phyloP scores from a whole-genome alignment of 78 protist genomes.

The Speleostelium caveatum region DNA sequence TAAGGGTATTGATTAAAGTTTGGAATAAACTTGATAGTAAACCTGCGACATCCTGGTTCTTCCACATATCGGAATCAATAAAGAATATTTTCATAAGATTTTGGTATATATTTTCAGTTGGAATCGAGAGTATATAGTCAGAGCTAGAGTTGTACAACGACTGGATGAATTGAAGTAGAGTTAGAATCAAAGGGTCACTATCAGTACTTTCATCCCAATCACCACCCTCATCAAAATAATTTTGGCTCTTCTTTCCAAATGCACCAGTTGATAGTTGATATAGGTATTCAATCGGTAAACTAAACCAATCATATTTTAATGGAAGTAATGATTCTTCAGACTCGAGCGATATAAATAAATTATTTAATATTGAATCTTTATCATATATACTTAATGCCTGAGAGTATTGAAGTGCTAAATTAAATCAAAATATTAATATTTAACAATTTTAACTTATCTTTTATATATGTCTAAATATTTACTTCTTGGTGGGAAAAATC shows the following conservation, averaged over 20 bases:
- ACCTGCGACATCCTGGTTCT: not conserved
- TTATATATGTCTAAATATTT: not conserved
- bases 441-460: not conserved
- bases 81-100: conserved; percentile 44
- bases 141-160: conserved; percentile 23
- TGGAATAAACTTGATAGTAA: conserved; percentile 14
- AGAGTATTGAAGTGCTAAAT: conserved; percentile 39
- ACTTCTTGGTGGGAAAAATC: conserved; percentile 59
- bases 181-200: conserved; percentile 27
- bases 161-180: conserved; percentile 15
- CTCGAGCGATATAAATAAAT: conserved; percentile 43
- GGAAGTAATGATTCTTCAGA: conserved; percentile 50
- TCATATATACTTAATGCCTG: conserved; percentile 2
- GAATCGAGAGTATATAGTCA: conserved; percentile 55
- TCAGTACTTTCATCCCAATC: conserved; percentile 59
- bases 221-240: not conserved
- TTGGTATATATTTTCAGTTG: conserved; percentile 47
- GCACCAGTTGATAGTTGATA: conserved; percentile 16
- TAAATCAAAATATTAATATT: not conserved
- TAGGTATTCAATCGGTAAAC: conserved; percentile 47
- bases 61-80: conserved; percentile 46
- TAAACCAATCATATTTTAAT: conserved; percentile 71
- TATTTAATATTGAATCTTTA: conserved; percentile 5
- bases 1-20: too few relatives aligned
- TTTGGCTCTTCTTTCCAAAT: not conserved